phyloP scores from a whole-genome alignment of 345 rosid genomes.

The Heritiera fomes region DNA sequence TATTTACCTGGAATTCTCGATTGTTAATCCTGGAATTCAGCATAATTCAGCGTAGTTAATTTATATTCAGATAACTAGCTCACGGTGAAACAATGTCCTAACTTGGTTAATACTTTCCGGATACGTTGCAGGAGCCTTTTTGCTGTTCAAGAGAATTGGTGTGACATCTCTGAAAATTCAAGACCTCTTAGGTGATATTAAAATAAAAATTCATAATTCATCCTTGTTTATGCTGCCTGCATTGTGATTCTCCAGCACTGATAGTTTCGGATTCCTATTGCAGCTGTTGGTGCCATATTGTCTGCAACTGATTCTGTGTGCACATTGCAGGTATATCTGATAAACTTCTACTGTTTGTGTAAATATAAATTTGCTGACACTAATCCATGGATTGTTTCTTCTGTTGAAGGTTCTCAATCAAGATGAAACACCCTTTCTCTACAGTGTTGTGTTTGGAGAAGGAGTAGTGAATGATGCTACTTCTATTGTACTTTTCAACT shows the following conservation, averaged over 20 bases:
- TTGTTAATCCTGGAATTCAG: neutral
- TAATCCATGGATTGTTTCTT: conserved; percentile 16
- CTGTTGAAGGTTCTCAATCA: conserved; percentile 62
- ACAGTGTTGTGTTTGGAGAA: conserved; percentile 72
- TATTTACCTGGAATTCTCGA: neutral
- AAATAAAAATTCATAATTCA: neutral
- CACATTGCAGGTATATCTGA: conserved; percentile 59
- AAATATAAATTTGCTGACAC: neutral
- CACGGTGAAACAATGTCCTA: neutral
- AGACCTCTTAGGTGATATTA: conserved; percentile 54
- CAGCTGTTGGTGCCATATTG: conserved; percentile 73
- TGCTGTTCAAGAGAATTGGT: conserved; percentile 47
- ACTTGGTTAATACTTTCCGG: conserved; percentile 8
- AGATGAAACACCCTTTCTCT: conserved; percentile 79
- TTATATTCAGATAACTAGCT: neutral
- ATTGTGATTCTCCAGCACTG: conserved; percentile 9
- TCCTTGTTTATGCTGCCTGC: neutral
- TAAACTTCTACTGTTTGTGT: neutral
- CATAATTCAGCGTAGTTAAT: neutral
- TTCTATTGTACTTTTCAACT: conserved; percentile 69
- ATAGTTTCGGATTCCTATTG: conserved; percentile 19
- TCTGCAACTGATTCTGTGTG: conserved; percentile 84
- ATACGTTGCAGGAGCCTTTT: conserved; percentile 41
- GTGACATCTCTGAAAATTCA: conserved; percentile 36
- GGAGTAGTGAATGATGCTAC: conserved; percentile 87